A percentile compares a stretch with the other conserved stretches of the same genome.
Evolutionary conservation across 805 yeast genomes (phyloP).

Genomic region (Sporopachydermia quercuum): DNA sequence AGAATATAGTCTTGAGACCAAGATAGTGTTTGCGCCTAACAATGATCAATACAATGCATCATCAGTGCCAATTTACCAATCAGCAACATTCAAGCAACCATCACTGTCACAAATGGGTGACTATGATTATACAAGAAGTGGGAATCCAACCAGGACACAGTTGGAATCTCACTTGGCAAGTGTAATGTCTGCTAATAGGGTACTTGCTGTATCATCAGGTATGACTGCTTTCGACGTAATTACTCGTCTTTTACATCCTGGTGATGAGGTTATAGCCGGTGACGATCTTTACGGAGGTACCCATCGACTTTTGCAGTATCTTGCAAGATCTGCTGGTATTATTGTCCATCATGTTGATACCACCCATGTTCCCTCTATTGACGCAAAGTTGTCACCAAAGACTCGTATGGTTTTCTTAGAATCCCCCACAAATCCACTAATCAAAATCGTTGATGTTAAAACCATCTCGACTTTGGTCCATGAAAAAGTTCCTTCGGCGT

Average conservation of each 20-base stretch:
- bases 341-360: conserved; percentile 71
- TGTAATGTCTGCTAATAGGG: conserved; percentile 63
- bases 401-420: conserved; percentile 78
- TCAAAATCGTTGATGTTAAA: conserved; percentile 72
- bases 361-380: conserved; percentile 49
- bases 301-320: conserved; percentile 65
- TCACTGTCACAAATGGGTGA: conserved; percentile 55
- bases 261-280: conserved; percentile 89
- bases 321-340: conserved; percentile 48
- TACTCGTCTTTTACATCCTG: conserved; percentile 54
- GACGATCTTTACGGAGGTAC: conserved; percentile 94
- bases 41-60: conserved; percentile 66
- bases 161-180: conserved; percentile 66
- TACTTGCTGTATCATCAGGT: conserved; percentile 78
- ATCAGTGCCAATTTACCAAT: conserved; percentile 78
- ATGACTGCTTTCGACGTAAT: conserved; percentile 89
- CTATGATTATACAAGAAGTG: conserved; percentile 80
- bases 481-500: conserved; percentile 43
- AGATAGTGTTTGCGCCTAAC: conserved; percentile 45
- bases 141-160: conserved; percentile 82
- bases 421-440: conserved; percentile 87
- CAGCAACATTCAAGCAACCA: conserved; percentile 86
- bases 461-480: conserved; percentile 56
- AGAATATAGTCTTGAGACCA: conserved; percentile 48
- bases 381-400: conserved; percentile 33